Conservation (phyloP, 306 rosid species). For the Citrullus mucosospermus region DNA sequence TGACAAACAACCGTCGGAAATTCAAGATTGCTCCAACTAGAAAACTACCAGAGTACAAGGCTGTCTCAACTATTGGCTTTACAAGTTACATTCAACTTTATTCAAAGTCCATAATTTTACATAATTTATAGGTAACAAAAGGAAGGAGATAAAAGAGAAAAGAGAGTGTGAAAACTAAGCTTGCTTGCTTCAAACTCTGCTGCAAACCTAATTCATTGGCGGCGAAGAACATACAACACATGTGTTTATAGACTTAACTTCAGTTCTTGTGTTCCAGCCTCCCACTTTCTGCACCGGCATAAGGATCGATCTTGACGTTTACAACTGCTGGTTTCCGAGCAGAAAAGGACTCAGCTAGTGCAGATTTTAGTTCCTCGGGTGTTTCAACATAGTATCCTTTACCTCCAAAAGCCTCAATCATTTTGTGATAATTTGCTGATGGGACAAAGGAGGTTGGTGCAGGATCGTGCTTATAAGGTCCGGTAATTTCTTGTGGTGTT, state of each 20-base stretch:
- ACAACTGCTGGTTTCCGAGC: conserved; percentile 72
- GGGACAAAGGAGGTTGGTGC: conserved; percentile 91
- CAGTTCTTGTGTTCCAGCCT: conserved; percentile 88
- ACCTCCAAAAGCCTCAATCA: conserved; percentile 98
- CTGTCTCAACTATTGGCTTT: background rate
- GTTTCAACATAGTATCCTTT: conserved; percentile 69
- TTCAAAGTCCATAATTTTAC: background rate
- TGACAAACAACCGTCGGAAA: no score
- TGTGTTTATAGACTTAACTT: conserved; percentile 2
- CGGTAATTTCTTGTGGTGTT: conserved; percentile 53
- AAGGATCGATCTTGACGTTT: conserved; percentile 74
- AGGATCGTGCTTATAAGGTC: conserved; percentile 82
- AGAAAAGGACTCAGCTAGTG: conserved; percentile 67
- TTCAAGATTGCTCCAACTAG: no score
- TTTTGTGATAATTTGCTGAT: conserved; percentile 53
- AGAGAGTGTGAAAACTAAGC: background rate
- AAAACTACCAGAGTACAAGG: background rate
- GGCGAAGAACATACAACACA: background rate
- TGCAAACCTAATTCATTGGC: background rate
- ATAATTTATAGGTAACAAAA: background rate
- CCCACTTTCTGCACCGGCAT: conserved; percentile 92
- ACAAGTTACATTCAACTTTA: background rate
- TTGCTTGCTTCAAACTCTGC: background rate
- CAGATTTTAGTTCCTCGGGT: conserved; percentile 66
- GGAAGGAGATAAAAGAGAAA: background rate